A percentile compares a stretch with the other conserved stretches of the same genome.
Conservation (phyloP, 2,329 filamentous ascomycete genomes). For the Clarireedia homoeocarpa region DNA sequence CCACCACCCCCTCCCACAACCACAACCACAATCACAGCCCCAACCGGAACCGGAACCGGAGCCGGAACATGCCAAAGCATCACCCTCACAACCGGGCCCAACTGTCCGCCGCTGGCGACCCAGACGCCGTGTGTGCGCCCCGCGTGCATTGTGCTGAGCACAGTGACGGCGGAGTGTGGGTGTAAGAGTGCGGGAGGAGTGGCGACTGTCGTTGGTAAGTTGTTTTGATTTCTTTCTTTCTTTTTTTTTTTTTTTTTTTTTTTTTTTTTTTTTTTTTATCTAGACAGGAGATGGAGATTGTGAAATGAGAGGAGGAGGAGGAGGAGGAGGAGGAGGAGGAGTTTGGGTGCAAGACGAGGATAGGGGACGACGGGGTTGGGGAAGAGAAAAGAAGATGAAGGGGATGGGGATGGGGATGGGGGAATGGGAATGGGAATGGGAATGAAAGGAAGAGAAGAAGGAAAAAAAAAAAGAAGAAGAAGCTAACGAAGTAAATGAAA, state of each 20-base stretch:
- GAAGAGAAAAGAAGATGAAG: too few relatives aligned
- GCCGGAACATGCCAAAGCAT: background rate
- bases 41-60: background rate
- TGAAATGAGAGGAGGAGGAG: too few relatives aligned
- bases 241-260: background rate
- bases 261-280: background rate
- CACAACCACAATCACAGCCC: background rate
- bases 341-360: too few relatives aligned
- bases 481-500: background rate
- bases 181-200: constrained; percentile 9
- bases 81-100: background rate
- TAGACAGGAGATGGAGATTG: too few relatives aligned
- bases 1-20: background rate
- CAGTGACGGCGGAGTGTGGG: constrained; percentile 12
- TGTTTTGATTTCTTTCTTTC: background rate
- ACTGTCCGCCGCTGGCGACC: background rate
- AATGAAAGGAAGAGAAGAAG: too few relatives aligned
- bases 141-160: constrained; percentile 6
- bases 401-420: too few relatives aligned
- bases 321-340: background rate
- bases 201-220: constrained; percentile 7
- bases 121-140: background rate
- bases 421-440: too few relatives aligned
- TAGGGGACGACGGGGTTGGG: too few relatives aligned
- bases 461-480: background rate